These are phyloP conservation scores for Geotrichum siamense DNA, from an alignment of 1,139 yeast genomes.

Conservation along the genomic window DNA sequence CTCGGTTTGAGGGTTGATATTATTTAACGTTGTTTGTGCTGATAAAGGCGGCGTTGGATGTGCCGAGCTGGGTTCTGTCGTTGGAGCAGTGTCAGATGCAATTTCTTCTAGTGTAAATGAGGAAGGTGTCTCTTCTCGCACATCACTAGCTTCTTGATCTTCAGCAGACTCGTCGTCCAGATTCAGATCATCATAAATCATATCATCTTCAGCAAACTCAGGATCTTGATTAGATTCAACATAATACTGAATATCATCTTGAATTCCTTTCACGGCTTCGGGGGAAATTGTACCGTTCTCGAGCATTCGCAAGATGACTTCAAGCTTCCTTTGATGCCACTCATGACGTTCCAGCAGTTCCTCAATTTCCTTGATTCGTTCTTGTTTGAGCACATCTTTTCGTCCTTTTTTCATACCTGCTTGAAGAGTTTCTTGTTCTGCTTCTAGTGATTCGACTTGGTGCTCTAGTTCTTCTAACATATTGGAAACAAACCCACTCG, in stretches of 20 bases:
- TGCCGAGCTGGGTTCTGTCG: slow-evolving; percentile 22
- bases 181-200: slow-evolving; percentile 81
- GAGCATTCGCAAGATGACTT: slow-evolving; percentile 64
- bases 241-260: slow-evolving; percentile 88
- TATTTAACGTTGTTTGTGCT: slow-evolving; percentile 5
- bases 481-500: slow-evolving; percentile 61
- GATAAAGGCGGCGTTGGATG: slow-evolving; percentile 26
- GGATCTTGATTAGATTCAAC: slow-evolving; percentile 93
- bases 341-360: slow-evolving; percentile 67
- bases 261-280: slow-evolving; percentile 68
- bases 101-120: not conserved
- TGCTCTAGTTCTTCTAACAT: slow-evolving; percentile 76
- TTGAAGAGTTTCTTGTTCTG: slow-evolving; percentile 58
- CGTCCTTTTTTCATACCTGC: slow-evolving; percentile 45
- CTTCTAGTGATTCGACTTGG: slow-evolving; percentile 75
- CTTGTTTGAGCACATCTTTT: slow-evolving; percentile 49
- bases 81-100: not conserved
- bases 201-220: slow-evolving; percentile 92
- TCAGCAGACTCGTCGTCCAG: slow-evolving; percentile 57
- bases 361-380: slow-evolving; percentile 53
- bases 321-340: slow-evolving; percentile 73
- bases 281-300: slow-evolving; percentile 82
- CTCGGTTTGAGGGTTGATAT: not conserved
- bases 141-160: slow-evolving; percentile 34
- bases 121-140: slow-evolving; percentile 1